A percentile compares a stretch with the other conserved stretches of the same genome.
phyloP scores from a whole-genome alignment of 768 basidiomycete species.

The Rossbeevera mucosa region DNA sequence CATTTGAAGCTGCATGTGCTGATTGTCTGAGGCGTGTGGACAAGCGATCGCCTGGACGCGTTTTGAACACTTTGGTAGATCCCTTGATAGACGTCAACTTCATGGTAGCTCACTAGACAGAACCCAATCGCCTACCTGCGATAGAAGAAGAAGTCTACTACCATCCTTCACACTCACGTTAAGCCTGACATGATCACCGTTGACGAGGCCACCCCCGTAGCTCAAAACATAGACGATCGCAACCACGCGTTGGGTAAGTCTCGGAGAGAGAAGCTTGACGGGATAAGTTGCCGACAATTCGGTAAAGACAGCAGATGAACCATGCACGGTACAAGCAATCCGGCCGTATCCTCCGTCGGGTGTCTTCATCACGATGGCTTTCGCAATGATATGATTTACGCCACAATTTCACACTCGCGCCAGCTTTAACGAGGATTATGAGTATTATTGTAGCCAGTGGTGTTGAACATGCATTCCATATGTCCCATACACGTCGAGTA shows the following conservation, averaged over 20 bases:
- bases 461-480: conserved; percentile 33
- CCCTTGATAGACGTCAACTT: conserved; percentile 45
- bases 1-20: conserved; percentile 4
- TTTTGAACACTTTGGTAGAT: conserved; percentile 93
- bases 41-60: conserved; percentile 55
- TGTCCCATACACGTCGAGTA: conserved; percentile 36
- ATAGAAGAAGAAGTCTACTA: conserved; percentile 66
- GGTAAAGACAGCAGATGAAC: conserved; percentile 57
- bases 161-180: conserved; percentile 53
- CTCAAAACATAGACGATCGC: conserved; percentile 75
- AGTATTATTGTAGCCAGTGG: conserved; percentile 18
- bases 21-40: conserved; percentile 35
- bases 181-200: conserved; percentile 71
- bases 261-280: conserved; percentile 81
- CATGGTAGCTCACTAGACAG: neutral
- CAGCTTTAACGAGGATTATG: conserved; percentile 8
- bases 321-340: conserved; percentile 51
- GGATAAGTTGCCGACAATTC: conserved; percentile 81
- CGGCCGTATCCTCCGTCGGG: conserved; percentile 48
- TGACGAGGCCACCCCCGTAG: conserved; percentile 91
- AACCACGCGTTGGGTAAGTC: conserved; percentile 43
- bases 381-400: neutral
- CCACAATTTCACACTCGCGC: neutral
- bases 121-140: conserved; percentile 59
- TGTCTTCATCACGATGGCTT: conserved; percentile 1